phyloP scores from a whole-genome alignment of 495 filamentous ascomycete genomes.

The Tuber brumale region DNA sequence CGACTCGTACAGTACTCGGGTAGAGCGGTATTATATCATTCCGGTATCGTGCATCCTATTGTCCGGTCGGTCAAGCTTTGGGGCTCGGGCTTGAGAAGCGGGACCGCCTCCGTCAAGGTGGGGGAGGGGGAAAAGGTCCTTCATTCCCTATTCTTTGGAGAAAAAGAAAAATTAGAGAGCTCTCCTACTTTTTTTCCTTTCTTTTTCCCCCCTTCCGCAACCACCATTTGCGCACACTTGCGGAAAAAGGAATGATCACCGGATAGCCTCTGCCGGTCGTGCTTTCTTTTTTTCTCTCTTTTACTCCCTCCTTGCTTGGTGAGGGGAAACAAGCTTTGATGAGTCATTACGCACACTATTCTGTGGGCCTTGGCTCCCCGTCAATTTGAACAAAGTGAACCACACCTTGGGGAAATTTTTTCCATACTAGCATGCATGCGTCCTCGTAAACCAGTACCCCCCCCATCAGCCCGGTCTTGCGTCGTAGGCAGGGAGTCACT shows the following conservation, averaged over 20 bases:
- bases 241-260: neutral
- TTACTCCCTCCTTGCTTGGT: neutral
- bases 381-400: neutral
- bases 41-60: neutral
- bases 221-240: neutral
- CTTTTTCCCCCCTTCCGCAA: neutral
- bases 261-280: neutral
- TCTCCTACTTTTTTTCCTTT: neutral
- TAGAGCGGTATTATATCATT: too few species aligned
- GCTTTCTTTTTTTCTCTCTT: neutral
- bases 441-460: neutral
- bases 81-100: neutral
- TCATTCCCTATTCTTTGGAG: neutral
- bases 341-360: neutral
- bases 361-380: neutral
- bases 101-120: neutral
- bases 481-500: neutral
- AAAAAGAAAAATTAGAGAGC: neutral
- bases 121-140: neutral
- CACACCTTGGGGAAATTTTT: neutral
- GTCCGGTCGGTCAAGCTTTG: neutral
- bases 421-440: neutral
- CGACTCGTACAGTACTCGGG: too few species aligned
- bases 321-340: slow-evolving; percentile 4
- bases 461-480: neutral